These are phyloP conservation scores for Lippia alba DNA, from an alignment of 305 asterid species.

Conservation along the genomic window DNA sequence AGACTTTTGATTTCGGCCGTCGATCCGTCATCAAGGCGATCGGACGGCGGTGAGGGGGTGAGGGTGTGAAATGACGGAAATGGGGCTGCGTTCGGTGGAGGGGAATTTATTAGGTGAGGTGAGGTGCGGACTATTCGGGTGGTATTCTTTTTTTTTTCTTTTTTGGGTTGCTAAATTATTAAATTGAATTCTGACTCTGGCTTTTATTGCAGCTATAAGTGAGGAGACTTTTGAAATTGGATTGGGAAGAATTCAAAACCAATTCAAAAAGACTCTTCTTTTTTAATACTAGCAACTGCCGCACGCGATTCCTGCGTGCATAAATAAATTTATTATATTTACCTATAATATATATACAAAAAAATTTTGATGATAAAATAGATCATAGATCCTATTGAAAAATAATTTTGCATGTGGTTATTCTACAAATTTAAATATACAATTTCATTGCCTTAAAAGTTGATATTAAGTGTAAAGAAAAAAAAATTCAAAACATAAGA, in stretches of 20 bases:
- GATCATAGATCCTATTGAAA: no score
- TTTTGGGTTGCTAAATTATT: not conserved
- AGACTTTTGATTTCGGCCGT: conserved; percentile 39
- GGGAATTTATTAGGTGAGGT: conserved; percentile 42
- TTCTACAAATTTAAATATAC: no score
- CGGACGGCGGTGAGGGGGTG: conserved; percentile 35
- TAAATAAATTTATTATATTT: no score
- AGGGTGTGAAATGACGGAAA: conserved; percentile 37
- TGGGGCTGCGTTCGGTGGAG: conserved; percentile 4
- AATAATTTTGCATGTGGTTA: no score
- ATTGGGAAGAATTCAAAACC: conserved; percentile 16
- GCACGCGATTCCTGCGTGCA: no score
- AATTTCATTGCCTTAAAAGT: no score
- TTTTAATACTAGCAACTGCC: no score
- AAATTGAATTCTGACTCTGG: conserved; percentile 32
- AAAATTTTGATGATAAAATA: no score
- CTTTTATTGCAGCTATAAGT: no score
- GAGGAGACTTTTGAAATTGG: conserved; percentile 31
- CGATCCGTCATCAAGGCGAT: conserved; percentile 35
- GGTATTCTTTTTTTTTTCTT: conserved; percentile 18
- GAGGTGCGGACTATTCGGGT: conserved; percentile 73
- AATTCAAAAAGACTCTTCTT: not conserved
- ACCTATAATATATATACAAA: no score
- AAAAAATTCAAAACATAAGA: no score
- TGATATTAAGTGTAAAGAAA: no score